Evolutionary conservation across 352 stramenopile species (phyloP), one percentile per base, ranked within the genome.

Genomic region (Discostella stelligera): DNA sequence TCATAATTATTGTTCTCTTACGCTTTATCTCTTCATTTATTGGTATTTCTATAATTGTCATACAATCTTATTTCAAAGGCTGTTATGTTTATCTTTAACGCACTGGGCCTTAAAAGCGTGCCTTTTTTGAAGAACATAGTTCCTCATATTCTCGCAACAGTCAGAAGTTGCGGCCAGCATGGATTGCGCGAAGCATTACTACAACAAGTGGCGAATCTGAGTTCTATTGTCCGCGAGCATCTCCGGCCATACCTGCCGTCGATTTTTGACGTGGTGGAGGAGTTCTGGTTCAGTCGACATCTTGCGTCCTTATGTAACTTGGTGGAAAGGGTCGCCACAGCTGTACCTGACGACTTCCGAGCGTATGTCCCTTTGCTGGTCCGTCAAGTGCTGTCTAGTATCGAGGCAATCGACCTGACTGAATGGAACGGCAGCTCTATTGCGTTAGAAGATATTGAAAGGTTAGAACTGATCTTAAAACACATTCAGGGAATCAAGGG

Each of bases 11-110:
- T 27, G 39, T 16, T 21, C 10, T 23, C 20, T 59, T 55, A 7
- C 16, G n/a, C 32, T 55, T 23, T 39, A 65, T 32, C 39, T 56
- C 44, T 11, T 46, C 37, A 23, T 67, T 41, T 59, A 16, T 39
- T 60, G 25, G 11, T 10, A 10, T 44, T 44, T 44, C 37, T 32
- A 53, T 60, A 6, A 55, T 69, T 69, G 16, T 18, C 21, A 65
- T 27, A 30, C 54, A n/a, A 54, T 25, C 11, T 18, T 68, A 23
- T 23, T 23, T 71, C 21, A 63, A 55, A 78, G 76, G 96, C 97
- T 18, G 95, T 99, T 27, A 98, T 98, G 91, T 98, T 98, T 64
- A 98, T 99, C 66, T 99, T 99, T 90, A 97, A 98, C 75, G 96
- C 93, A 52, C 85, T 99, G 0, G 97, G 95, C 2, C 88, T 95